Base-by-base conservation (phyloP, 805 yeast genomes). In the Diddensiella transvaalensis region DNA sequence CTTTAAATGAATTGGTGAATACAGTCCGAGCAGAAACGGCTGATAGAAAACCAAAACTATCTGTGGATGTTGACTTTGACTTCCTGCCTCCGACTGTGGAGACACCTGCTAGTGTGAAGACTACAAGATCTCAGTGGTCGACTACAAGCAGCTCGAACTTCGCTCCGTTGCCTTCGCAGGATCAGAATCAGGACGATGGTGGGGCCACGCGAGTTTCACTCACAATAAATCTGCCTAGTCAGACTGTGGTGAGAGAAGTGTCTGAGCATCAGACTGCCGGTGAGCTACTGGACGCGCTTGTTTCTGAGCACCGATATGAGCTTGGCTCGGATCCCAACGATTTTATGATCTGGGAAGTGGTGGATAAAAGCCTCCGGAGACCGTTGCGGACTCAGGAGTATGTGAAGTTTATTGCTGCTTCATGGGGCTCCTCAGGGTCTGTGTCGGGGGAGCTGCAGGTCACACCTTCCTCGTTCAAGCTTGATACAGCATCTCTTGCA, bases 231-330 rank as follows among this genome's bases (percentile, higher is more conserved):
- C 52, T 62, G 37, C 64, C 64, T 8, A 53, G 60, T 29, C 65
- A 63, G 40, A 42, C 35, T 26, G 62, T 58, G 2, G 22, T 33
- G 22, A 58, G 57, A 21, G 44, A 24, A 3, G 46, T 62, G 3
- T 4, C 43, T 13, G 43, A 32, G 22, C 22, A 37, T 23, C 33
- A 40, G 23, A 54, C 54, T 3, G 52, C 56, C 6, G 47, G 39
- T 18, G 50, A 51, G 3, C 38, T 63, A 3, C 49, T 54, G 15
- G 46, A 30, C 18, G 48, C 42, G 22, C 48, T 63, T n/a, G 55
- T 58, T n/a, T 38, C 47, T 17, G 63, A 60, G 49, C 64, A 63
- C 52, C 59, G 64, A 10, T 57, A 61, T 42, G 66, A 62, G 51
- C 49, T 62, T 45, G 58, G 50, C 22, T 56, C 49, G 22, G 56